Evolutionary conservation across 2,329 filamentous ascomycete species (phyloP), one percentile per base, ranked within the genome.

Genomic region (Penicillium janthinellum): DNA sequence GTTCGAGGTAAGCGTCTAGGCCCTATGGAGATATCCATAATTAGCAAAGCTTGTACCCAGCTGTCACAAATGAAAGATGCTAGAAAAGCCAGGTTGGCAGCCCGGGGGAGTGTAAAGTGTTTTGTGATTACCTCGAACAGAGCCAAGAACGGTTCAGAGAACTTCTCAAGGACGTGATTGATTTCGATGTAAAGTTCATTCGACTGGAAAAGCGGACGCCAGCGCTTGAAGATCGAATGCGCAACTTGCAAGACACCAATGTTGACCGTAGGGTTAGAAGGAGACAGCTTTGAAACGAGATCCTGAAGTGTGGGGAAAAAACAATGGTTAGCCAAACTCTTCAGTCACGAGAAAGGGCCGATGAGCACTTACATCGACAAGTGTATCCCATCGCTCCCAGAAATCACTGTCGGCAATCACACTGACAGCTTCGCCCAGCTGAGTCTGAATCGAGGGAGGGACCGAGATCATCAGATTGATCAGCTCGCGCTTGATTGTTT

Each of bases 381-480:
- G 83, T n/a, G 93, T 96, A 72, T 98, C 90, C 95, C 95, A 99
- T 71, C 90, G 85, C 77, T 90, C 84, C 89, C 90, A 99, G 78
- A 99, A 99, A 76, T 99, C 95, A 67, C 93, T 98, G 78, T 98
- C 94, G 61, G 95, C 95, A 71, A 99, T 98, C 69, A 96, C 87
- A 78, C 94, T 97, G 76, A 98, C 96, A 63, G 95, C 93, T 74
- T 98, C 95, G 67, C 95, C 95, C 39, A 99, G 85, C 79, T 99
- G 95, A 61, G 91, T 88, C 79, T 98, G 96, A 65, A 99, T 90
- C 61, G 87, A 89, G 17, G 90, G 77, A 4, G 94, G 95, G 25
- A 95, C 92, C 8, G 89, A 88, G 71, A 97, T 96, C 95, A 99
- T 99, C 70, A 99, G 83, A 58, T 92, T 94, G 70, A 99, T 94